These are phyloP conservation scores for Eucalyptus erythrocorys DNA, from an alignment of 345 rosid species.

Conservation along the genomic window DNA sequence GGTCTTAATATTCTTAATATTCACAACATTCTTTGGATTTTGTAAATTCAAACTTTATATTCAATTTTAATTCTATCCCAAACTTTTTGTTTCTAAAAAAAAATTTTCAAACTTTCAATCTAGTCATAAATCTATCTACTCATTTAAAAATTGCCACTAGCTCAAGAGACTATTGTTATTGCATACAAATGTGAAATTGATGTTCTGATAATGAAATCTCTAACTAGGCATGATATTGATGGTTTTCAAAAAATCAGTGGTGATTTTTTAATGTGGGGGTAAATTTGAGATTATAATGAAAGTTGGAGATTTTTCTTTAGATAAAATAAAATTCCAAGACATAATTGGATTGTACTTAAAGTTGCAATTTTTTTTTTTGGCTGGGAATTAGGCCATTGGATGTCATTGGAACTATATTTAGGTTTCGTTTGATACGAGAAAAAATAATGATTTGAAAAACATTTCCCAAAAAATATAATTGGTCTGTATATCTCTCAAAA, in stretches of 20 bases:
- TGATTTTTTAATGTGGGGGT: accelerated
- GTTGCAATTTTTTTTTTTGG: neutral
- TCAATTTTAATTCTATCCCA: too few relatives aligned
- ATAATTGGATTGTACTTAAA: too few relatives aligned
- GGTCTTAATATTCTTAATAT: too few relatives aligned
- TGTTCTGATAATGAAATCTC: neutral
- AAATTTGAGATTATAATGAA: neutral
- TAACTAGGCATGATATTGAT: neutral
- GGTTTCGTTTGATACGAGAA: accelerated
- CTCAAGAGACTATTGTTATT: neutral
- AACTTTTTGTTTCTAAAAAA: accelerated
- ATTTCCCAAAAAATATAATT: accelerated
- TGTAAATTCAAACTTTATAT: neutral
- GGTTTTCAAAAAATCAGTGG: neutral
- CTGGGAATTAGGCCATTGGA: neutral
- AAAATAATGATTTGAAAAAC: too few relatives aligned
- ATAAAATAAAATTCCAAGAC: accelerated
- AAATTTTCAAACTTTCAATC: too few relatives aligned
- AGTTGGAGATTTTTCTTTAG: neutral
- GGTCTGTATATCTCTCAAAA: accelerated
- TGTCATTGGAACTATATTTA: neutral
- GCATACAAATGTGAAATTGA: neutral
- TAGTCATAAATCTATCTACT: neutral
- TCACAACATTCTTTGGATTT: neutral
- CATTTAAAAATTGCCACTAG: neutral